Conservation (phyloP, 2,329 filamentous ascomycete genomes). For the Penicillium sclerotigenum region DNA sequence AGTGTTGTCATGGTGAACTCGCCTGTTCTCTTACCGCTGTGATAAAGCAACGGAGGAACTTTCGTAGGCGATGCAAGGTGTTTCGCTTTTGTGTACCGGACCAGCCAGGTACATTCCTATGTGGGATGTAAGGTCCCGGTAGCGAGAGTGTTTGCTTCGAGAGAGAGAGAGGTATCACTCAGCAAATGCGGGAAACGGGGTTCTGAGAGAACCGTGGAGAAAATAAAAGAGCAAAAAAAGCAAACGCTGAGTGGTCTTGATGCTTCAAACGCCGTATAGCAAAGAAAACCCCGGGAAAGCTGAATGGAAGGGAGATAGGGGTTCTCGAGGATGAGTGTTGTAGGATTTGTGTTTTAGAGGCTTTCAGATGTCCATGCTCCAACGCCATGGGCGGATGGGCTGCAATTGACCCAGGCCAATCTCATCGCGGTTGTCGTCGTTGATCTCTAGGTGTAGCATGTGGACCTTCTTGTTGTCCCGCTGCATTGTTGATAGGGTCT, state of each 20-base stretch:
- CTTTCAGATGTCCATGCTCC: constrained; percentile 45
- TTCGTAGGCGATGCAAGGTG: background rate
- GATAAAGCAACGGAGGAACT: background rate
- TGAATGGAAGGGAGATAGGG: background rate
- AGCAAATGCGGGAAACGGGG: background rate
- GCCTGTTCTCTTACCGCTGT: background rate
- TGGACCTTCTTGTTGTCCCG: constrained; percentile 36
- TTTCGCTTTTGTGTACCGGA: constrained; percentile 12
- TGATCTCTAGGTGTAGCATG: constrained; percentile 38
- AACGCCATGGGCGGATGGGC: constrained; percentile 39
- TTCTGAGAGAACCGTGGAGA: background rate
- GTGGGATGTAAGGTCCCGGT: background rate
- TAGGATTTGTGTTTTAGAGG: background rate
- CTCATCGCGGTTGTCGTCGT: constrained; percentile 30
- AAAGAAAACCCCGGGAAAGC: background rate
- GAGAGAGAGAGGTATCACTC: background rate
- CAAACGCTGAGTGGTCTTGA: constrained; percentile 18
- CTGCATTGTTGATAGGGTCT: constrained; percentile 33
- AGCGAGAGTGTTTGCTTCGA: background rate
- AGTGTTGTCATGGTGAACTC: background rate
- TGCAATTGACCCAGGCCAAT: constrained; percentile 33
- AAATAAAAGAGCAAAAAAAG: constrained; percentile 8
- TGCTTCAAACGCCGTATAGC: constrained; percentile 20
- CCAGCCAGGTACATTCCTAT: constrained; percentile 18
- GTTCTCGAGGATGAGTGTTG: constrained; percentile 45